A percentile compares a stretch with the other conserved stretches of the same genome.
Conservation (phyloP, 2,329 filamentous ascomycete species). For the Aspergillus ibericus region DNA sequence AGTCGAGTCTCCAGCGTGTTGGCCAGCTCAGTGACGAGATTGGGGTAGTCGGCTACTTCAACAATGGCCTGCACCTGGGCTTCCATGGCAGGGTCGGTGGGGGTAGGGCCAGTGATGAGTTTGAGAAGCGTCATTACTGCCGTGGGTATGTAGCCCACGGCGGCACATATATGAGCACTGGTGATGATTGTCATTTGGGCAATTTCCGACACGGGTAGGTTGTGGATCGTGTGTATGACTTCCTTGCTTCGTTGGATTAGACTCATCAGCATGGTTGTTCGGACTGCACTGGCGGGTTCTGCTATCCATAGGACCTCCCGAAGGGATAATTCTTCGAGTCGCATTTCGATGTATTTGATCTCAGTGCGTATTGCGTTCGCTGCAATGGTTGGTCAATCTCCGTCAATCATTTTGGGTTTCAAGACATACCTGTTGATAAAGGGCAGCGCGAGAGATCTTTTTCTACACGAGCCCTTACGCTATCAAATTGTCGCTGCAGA, state of each 20-base stretch:
- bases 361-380: slow-evolving; percentile 19
- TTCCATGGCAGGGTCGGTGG: background rate
- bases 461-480: slow-evolving; percentile 7
- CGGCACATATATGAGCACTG: background rate
- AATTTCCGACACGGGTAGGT: background rate
- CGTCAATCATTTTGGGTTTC: background rate
- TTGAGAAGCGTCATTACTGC: background rate
- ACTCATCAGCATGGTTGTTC: slow-evolving; percentile 22
- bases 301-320: slow-evolving; percentile 22
- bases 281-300: slow-evolving; percentile 16
- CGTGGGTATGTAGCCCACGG: slow-evolving; percentile 1
- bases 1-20: slow-evolving; percentile 15
- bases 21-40: background rate
- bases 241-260: slow-evolving; percentile 21
- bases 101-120: background rate
- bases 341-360: slow-evolving; percentile 20
- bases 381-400: slow-evolving; percentile 1
- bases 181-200: background rate
- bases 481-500: slow-evolving; percentile 18
- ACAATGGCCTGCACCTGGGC: background rate
- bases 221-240: slow-evolving; percentile 13
- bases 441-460: slow-evolving; percentile 10
- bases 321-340: slow-evolving; percentile 21
- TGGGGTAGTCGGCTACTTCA: background rate
- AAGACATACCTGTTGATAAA: slow-evolving; percentile 14